These are phyloP conservation scores for Coffea eugenioides DNA, from an alignment of 257 asterid species.

Conservation along the genomic window DNA sequence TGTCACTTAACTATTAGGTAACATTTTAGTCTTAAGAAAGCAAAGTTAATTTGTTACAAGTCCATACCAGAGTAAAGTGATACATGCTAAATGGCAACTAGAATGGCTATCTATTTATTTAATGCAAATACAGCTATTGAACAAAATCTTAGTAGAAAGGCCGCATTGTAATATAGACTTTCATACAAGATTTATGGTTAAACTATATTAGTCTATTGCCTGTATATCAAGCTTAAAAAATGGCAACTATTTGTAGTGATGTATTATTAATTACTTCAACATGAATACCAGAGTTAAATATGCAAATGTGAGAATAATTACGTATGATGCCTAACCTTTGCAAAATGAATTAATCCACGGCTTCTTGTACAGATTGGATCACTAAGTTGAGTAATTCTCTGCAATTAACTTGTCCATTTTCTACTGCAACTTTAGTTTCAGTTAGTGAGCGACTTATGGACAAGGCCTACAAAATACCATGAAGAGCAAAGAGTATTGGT, in stretches of 20 bases:
- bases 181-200: background rate
- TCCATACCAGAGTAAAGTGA: background rate
- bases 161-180: background rate
- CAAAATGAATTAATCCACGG: conserved; percentile 86
- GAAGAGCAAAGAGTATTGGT: background rate
- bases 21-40: too few relatives aligned
- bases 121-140: background rate
- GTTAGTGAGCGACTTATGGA: conserved; percentile 62
- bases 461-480: conserved; percentile 51
- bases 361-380: conserved; percentile 40
- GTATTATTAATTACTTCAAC: background rate
- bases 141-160: background rate
- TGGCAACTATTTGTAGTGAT: too few relatives aligned
- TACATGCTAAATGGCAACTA: background rate
- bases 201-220: background rate
- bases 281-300: background rate
- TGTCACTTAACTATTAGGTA: too few relatives aligned
- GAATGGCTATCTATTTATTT: background rate
- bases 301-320: background rate
- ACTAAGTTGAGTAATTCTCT: conserved; percentile 51
- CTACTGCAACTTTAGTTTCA: conserved; percentile 59
- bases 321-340: conserved; percentile 52
- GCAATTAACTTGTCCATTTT: conserved; percentile 53
- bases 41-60: too few relatives aligned
- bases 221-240: background rate